These are phyloP conservation scores for Penicillium polonicum DNA, from an alignment of 2,329 filamentous ascomycete species.

Conservation along the genomic window DNA sequence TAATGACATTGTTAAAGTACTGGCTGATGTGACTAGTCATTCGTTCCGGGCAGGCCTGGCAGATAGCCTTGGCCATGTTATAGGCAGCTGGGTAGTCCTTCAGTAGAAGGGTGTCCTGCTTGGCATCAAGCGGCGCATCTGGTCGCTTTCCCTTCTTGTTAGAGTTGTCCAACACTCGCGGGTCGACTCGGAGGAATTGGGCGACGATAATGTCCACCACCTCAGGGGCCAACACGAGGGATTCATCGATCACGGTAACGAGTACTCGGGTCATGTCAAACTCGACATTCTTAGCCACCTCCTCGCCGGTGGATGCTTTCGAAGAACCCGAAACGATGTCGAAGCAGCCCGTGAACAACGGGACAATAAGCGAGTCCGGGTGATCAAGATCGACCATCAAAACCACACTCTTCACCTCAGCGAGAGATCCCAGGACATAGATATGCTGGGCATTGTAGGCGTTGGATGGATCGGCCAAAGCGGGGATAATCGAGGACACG, in stretches of 20 bases:
- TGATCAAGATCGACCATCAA: slow-evolving; percentile 85
- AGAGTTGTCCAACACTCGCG: slow-evolving; percentile 54
- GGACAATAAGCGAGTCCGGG: slow-evolving; percentile 72
- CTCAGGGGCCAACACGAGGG: slow-evolving; percentile 69
- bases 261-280: slow-evolving; percentile 87
- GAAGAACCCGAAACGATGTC: slow-evolving; percentile 82
- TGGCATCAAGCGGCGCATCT: slow-evolving; percentile 62
- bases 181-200: slow-evolving; percentile 87
- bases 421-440: slow-evolving; percentile 82
- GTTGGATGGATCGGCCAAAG: slow-evolving; percentile 80
- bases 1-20: slow-evolving; percentile 95
- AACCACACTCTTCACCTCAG: slow-evolving; percentile 91
- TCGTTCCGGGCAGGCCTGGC: slow-evolving; percentile 83
- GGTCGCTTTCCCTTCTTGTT: slow-evolving; percentile 58
- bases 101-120: slow-evolving; percentile 77
- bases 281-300: slow-evolving; percentile 88
- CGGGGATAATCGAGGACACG: slow-evolving; percentile 76
- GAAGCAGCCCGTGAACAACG: slow-evolving; percentile 85
- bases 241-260: slow-evolving; percentile 83
- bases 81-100: slow-evolving; percentile 92
- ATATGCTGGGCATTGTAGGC: slow-evolving; percentile 92
- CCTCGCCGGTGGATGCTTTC: slow-evolving; percentile 72
- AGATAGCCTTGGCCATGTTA: slow-evolving; percentile 93
- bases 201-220: slow-evolving; percentile 92
- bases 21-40: slow-evolving; percentile 94